A percentile compares a stretch with the other conserved stretches of the same genome.
phyloP scores from a whole-genome alignment of 371 early-diverging fungal species.

The Circinella minor region DNA sequence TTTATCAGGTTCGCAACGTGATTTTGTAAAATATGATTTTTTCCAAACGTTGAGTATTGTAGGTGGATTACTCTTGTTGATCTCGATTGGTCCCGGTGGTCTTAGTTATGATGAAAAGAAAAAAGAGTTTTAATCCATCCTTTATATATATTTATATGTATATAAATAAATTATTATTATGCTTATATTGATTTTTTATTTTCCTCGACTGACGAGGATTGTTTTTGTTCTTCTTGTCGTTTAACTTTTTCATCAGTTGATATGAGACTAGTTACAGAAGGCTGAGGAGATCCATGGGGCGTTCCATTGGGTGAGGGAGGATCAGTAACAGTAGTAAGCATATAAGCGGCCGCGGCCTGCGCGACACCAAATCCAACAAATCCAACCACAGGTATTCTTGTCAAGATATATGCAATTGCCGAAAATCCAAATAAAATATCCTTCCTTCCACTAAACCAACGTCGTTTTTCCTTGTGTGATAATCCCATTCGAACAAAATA shows the following conservation, averaged over 20 bases:
- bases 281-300: not conserved
- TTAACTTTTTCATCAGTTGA: not conserved
- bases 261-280: not conserved
- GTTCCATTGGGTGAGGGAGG: conserved; percentile 36
- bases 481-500: conserved; percentile 68
- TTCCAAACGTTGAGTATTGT: conserved; percentile 97
- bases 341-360: conserved; percentile 63
- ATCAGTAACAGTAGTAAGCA: conserved; percentile 59
- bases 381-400: conserved; percentile 56
- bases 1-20: conserved; percentile 72
- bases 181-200: conserved; percentile 3
- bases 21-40: conserved; percentile 96
- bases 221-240: not conserved
- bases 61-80: conserved; percentile 90
- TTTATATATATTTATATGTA: not conserved
- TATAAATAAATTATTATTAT: not conserved
- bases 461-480: conserved; percentile 51
- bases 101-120: conserved; percentile 95
- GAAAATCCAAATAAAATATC: conserved; percentile 69
- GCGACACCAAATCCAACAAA: conserved; percentile 60
- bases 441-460: conserved; percentile 67
- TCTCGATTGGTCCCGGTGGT: conserved; percentile 90
- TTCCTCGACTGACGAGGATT: not conserved
- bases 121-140: conserved; percentile 73
- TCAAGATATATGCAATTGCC: conserved; percentile 59